Evolutionary conservation across 176 grass and related monocot species (phyloP).

Genomic region (Thalia dealbata): DNA sequence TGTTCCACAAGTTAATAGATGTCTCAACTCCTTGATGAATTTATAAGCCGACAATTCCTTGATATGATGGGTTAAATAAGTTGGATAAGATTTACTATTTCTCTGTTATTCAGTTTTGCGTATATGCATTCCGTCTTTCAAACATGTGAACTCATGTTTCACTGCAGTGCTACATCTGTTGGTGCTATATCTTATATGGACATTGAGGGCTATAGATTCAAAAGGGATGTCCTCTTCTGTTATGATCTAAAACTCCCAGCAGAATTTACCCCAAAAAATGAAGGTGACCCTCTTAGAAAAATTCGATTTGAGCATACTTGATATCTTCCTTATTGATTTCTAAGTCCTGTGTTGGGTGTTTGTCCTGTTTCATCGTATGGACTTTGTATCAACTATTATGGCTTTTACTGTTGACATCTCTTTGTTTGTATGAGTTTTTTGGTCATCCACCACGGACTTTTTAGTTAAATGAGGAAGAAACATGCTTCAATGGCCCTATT

Average conservation of each 20-base stretch:
- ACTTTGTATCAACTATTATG: neutral
- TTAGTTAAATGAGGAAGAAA: neutral
- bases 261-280: constrained; percentile 74
- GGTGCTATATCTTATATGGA: constrained; percentile 76
- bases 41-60: too few species aligned
- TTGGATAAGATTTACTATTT: neutral
- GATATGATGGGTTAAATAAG: neutral
- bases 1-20: too few species aligned
- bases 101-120: constrained; percentile 5
- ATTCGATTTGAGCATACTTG: neutral
- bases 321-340: neutral
- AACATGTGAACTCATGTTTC: constrained; percentile 12
- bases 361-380: neutral
- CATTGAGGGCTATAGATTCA: constrained; percentile 71
- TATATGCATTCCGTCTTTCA: neutral
- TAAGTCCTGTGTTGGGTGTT: neutral
- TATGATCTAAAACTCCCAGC: constrained; percentile 71
- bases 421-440: neutral
- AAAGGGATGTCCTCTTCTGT: constrained; percentile 96
- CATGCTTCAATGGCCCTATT: neutral
- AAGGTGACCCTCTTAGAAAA: constrained; percentile 33
- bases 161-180: constrained; percentile 47
- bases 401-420: neutral
- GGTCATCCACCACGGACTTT: neutral
- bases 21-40: too few species aligned